Base-by-base conservation (phyloP, 176 grass and related monocot genomes). In the Olyra latifolia region DNA sequence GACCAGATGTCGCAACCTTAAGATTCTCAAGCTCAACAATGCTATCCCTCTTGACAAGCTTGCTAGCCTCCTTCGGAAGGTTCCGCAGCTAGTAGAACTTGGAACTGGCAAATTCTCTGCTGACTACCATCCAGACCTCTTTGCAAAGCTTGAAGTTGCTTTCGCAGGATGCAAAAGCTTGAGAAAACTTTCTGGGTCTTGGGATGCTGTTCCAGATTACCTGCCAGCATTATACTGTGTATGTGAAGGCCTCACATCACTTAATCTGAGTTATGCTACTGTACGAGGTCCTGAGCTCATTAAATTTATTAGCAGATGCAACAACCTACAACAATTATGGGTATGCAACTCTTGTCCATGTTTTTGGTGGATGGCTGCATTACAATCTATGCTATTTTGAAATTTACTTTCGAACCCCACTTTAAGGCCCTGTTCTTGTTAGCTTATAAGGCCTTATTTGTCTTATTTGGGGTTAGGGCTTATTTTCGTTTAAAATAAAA, bases 211-310 rank as follows among this genome's bases (percentile, higher is more conserved):
- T 69, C 82, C 85, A 59, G 79, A 71, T 59, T 88, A 86, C 38
- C 72, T 94, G 23, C 80, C 92, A 69, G 83, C 88, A 74, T 74
- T 94, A 58, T 91, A 91, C 70, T 88, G 82, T 56, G 75, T 91
- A 52, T 94, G 88, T 59, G 83, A 91, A 41, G 83, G 83, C 62
- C 88, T 94, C 55, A 86, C 88, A 70, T 91, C 86, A 50, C 86
- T 94, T 53, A 91, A 91, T 76, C 69, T 94, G 75, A 91, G 88
- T 52, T 91, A 94, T 30, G 86, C 88, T 78, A 83, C 83, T 76
- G 68, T 88, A 10, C 82, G 81, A 79, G 81, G 86, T 17, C 86
- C 75, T 13, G 88, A 91, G 59, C 86, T 94, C 14, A 84, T 88
- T 66, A 91, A 88, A 57, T 78, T 94, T 65, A 84, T 93, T 62